Base-by-base conservation (phyloP, 2,329 filamentous ascomycete species). In the Fusarium sp. region DNA sequence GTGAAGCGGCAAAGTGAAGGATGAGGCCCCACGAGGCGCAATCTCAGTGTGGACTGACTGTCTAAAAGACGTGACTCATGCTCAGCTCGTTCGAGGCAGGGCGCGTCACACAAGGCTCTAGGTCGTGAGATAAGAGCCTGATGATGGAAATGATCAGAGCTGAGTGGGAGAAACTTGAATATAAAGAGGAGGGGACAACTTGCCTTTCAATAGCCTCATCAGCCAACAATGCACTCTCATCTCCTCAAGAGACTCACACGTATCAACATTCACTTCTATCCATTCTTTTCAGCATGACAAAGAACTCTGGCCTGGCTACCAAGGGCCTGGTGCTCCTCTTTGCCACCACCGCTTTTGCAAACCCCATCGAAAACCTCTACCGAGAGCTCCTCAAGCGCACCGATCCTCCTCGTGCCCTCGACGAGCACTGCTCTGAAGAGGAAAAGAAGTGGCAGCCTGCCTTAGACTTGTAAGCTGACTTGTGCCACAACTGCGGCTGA, bases 381-480 rank as follows among this genome's bases (percentile, higher is more conserved):
- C 43, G 43, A 2, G 59, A 63, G 11, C 32, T 63, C 13, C 59
- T 63, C 43, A 23, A 37, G 32, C 32, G 35, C 10, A 20, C 25
- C 11, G 59, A 63, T 2, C 59, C 59, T 18, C 59, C 59, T 6
- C 41, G 59, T 20, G 32, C 32, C 10, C 59, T 63, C 9, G 43
- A 27, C 27, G 43, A 25, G 16, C 32, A 27, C 6, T 45, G 43
- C 18, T n/a, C 32, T n/a, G 43, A 50, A 13, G 59, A 63, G 7
- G 43, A 63, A 34, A 52, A 52, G 27, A 63, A 63, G 27, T 63
- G 59, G 59, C 59, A 63, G 59, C 59, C 59, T 20, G 20, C 32
- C 7, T 9, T 63, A 32, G 59, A 63, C 32, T 63, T 63, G 59
- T 63, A 16, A 63, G 59, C 35, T 34, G 5, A 5, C 20, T 5